These are phyloP conservation scores for Dactylellina sp. DNA, from an alignment of 2,329 filamentous ascomycete species.

Conservation along the genomic window DNA sequence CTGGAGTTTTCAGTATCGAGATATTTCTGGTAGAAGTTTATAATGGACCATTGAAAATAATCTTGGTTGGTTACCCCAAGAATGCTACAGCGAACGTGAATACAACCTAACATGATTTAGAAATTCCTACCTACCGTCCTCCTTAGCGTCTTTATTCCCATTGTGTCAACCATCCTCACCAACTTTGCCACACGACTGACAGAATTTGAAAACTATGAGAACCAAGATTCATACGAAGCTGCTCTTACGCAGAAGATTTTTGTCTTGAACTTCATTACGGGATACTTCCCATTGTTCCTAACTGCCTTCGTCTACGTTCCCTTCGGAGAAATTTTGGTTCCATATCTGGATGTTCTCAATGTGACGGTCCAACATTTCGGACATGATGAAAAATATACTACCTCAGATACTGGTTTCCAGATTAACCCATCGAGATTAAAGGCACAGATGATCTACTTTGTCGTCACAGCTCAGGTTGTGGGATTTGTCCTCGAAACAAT, in stretches of 20 bases:
- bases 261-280: constrained; percentile 95
- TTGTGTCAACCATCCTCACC: constrained; percentile 80
- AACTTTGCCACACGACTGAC: constrained; percentile 81
- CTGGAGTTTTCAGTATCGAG: constrained; percentile 88
- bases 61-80: constrained; percentile 73
- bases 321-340: constrained; percentile 84
- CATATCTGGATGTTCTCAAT: constrained; percentile 85
- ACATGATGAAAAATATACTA: constrained; percentile 76
- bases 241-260: constrained; percentile 93
- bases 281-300: constrained; percentile 89
- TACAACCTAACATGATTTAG: constrained; percentile 64
- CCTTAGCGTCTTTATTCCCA: constrained; percentile 82
- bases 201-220: constrained; percentile 91
- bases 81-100: no score
- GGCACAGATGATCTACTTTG: constrained; percentile 95
- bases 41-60: constrained; percentile 84
- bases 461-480: constrained; percentile 91
- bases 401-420: constrained; percentile 74
- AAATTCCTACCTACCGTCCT: constrained; percentile 89
- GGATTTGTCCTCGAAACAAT: constrained; percentile 86
- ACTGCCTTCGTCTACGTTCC: constrained; percentile 95
- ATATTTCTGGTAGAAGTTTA: constrained; percentile 97
- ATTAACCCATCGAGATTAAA: constrained; percentile 86
- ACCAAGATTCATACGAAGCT: constrained; percentile 82
- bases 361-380: constrained; percentile 79